Conservation (phyloP, 2,329 filamentous ascomycete species). For the Talaromyces atroroseus region DNA sequence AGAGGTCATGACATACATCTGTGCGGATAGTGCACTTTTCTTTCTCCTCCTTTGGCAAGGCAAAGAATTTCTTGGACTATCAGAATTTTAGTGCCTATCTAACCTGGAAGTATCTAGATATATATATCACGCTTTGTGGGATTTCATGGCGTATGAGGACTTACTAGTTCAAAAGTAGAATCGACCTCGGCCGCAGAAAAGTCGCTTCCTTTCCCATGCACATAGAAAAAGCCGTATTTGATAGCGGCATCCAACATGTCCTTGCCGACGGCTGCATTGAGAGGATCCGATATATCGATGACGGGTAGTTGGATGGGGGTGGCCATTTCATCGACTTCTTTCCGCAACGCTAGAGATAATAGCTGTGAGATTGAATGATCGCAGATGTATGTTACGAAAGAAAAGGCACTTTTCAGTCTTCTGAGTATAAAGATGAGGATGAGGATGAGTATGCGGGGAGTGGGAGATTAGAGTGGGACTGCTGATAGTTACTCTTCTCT, state of each 20-base stretch:
- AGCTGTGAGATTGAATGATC: conserved; percentile 5
- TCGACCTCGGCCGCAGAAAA: conserved; percentile 64
- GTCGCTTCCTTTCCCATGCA: conserved; percentile 66
- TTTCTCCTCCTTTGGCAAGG: conserved; percentile 65
- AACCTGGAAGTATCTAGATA: background rate
- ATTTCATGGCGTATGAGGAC: too few species aligned
- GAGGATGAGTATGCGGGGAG: background rate
- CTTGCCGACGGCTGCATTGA: conserved; percentile 57
- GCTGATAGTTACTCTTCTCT: background rate
- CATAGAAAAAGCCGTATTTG: conserved; percentile 83
- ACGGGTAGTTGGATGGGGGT: conserved; percentile 59
- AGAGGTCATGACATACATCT: conserved; percentile 34
- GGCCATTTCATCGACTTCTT: background rate
- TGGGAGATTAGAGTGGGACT: background rate
- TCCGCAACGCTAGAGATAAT: background rate
- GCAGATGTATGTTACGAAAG: background rate
- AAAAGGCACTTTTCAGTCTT: background rate
- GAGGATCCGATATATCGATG: conserved; percentile 67
- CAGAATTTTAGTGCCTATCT: background rate
- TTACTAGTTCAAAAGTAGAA: conserved; percentile 67
- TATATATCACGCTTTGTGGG: background rate
- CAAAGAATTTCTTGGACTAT: conserved; percentile 69
- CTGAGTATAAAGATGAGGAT: background rate
- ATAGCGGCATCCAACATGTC: conserved; percentile 72
- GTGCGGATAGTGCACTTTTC: conserved; percentile 66